Conservation (phyloP, 2,329 filamentous ascomycete genomes). For the Ramularia endophylla region DNA sequence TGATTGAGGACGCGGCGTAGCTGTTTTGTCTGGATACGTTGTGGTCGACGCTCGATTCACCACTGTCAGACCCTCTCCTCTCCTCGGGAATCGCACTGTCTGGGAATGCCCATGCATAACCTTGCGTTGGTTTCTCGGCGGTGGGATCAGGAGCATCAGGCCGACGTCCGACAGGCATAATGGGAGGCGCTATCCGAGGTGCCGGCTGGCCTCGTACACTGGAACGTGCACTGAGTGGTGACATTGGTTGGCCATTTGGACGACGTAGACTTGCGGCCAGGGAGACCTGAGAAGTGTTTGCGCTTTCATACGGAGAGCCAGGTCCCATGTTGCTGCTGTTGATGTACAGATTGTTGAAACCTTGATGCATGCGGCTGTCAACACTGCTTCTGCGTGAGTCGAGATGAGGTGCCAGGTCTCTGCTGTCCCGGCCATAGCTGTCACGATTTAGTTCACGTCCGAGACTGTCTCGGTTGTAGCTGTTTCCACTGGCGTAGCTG, state of each 20-base stretch:
- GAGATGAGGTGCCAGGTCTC: conserved; percentile 44
- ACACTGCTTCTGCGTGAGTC: conserved; percentile 70
- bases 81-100: conserved; percentile 59
- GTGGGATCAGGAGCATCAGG: conserved; percentile 57
- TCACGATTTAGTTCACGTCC: conserved; percentile 22
- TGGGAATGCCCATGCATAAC: conserved; percentile 78
- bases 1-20: conserved; percentile 68
- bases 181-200: conserved; percentile 65
- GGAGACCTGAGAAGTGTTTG: conserved; percentile 70
- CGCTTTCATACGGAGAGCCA: conserved; percentile 66
- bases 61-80: conserved; percentile 43
- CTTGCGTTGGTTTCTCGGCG: conserved; percentile 73
- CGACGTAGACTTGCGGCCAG: conserved; percentile 63
- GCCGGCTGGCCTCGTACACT: conserved; percentile 35
- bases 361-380: conserved; percentile 70
- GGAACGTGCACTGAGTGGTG: conserved; percentile 35
- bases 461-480: conserved; percentile 20
- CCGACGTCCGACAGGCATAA: conserved; percentile 61
- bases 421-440: conserved; percentile 25
- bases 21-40: conserved; percentile 67
- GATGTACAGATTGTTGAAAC: conserved; percentile 63
- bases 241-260: conserved; percentile 42
- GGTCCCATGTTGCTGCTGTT: conserved; percentile 37
- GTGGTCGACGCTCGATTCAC: conserved; percentile 38
- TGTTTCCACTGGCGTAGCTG: conserved; percentile 5